Base-by-base conservation (phyloP, 495 filamentous ascomycete genomes). In the Paragyromitra xinjiangensis region DNA sequence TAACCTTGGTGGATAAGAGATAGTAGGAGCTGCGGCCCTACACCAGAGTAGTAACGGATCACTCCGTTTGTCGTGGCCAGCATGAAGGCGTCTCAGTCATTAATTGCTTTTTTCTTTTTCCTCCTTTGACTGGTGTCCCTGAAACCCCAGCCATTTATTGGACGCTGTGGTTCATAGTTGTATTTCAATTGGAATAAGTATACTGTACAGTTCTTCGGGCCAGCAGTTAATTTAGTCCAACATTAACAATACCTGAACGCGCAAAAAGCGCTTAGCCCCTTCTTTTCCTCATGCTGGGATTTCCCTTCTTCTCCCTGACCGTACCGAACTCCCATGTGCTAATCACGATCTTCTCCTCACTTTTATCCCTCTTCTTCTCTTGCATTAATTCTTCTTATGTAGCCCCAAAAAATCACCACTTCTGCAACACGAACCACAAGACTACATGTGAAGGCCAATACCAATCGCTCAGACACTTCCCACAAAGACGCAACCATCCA, bases 331-430 rank as follows among this genome's bases (percentile, higher is more conserved):
- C 86, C 91, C 90, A 92, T 8, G 88, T 90, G 71, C 89, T 86
- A 16, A 91, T 82, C 16, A 37, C 14, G 14, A 37, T 86, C 82
- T 95, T 96, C 70, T 87, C 83, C 84, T 95, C 94, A 71, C 86
- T 88, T 26, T 75, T 19, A 1, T 16, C 63, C 64, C 89, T 82
- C 50, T 85, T 87, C 82, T 86, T 88, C 78, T 93, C 91, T 70
- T 86, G 88, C 58, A 39, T 90, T 87, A 37, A 97, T 84, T 81
- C 93, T 90, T 84, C 90, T 87, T 58, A 97, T 84, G 84, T 97
- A 98, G 9, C 93, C 92, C 12, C 88, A 89, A 83, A 98, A 97
- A 56, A 98, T 88, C 34, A 90, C 90, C 6, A 95, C 90, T 83
- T 98, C 95, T 7, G 94, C 94, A 61, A 95, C 85, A 4, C 91